A percentile compares a stretch with the other conserved stretches of the same genome.
Conservation (phyloP, 345 rosid genomes). For the Bretschneidera sinensis region DNA sequence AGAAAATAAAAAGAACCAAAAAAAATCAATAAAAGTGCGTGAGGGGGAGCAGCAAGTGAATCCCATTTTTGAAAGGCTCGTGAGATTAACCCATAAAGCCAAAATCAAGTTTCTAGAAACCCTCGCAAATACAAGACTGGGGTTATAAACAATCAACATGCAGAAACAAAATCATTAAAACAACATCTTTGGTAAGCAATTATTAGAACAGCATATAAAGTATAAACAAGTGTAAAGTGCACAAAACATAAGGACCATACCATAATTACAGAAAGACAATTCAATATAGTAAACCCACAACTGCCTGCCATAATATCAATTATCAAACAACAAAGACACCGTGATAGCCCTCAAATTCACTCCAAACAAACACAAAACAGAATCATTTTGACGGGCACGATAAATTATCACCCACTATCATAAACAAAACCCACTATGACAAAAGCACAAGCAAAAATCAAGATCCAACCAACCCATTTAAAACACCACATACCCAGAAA, state of each 20-base stretch:
- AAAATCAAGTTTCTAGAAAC: constrained; percentile 9
- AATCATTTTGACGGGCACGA: not conserved
- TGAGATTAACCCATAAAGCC: constrained; percentile 12
- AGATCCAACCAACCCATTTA: constrained; percentile 9
- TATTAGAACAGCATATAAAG: constrained; percentile 17
- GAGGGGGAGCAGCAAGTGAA: not conserved
- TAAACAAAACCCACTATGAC: constrained; percentile 8
- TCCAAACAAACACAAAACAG: not conserved
- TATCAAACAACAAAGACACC: not conserved
- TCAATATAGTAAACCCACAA: not conserved
- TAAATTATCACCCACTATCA: not conserved
- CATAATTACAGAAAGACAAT: constrained; percentile 3
- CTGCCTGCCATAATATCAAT: not conserved
- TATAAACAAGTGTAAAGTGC: constrained; percentile 10
- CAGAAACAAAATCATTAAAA: constrained; percentile 29
- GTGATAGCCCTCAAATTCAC: not conserved
- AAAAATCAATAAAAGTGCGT: not conserved
- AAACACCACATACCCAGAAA: not conserved
- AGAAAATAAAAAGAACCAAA: constrained; percentile 3
- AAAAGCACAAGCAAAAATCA: constrained; percentile 15
- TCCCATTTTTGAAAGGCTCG: constrained; percentile 4
- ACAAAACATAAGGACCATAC: not conserved
- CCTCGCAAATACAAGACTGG: constrained; percentile 2
- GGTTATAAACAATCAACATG: constrained; percentile 17
- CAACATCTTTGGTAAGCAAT: constrained; percentile 22